Base-by-base conservation (phyloP, 306 rosid genomes). In the Adenanthera pavonina region DNA sequence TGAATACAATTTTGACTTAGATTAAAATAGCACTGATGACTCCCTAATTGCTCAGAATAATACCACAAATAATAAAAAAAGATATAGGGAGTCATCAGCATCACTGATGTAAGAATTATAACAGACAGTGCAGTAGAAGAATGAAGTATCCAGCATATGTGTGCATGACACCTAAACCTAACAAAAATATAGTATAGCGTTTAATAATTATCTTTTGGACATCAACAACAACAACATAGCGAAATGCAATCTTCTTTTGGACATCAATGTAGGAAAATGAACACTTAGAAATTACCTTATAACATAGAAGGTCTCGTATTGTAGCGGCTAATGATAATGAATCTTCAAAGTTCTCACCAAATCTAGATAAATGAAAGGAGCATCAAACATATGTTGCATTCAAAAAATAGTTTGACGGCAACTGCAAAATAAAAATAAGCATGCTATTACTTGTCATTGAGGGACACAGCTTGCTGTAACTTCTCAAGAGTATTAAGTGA, bases 401-500 rank as follows among this genome's bases (percentile, higher is more conserved):
- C 74, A 79, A 51, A 60, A 82, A 79, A 77, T 5, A 34, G 67
- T 46, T 73, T 36, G 53, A 76, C 59, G 78, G 69, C 72, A 84
- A 74, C 78, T 74, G 77, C 30, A 83, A 69, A 66, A 53, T 49
- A 77, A 84, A 83, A 77, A 68, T 74, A 52, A 82, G 59, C 47
- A 19, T 77, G 84, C 62, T 48, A 19, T 85, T 89, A 93, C 99
- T 81, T 94, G 77, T 90, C 84, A 66, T 80, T 76, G 20, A 62
- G 65, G 49, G 89, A 78, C 74, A 82, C 88, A 67, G 72, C 77
- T 86, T 89, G 85, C 83, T 81, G 86, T 46, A 95, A 88, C 85
- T 92, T 92, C 77, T 91, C 91, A 49, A 95, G 89, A 76, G 83
- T 51, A 81, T 84, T 83, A 81, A 93, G 96, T 19, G 98, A 94